Percentiles rank a stretch among this genome's conserved stretches.
Evolutionary conservation across 169 alveolate genomes (phyloP).

Genomic region (Babesia microti): DNA sequence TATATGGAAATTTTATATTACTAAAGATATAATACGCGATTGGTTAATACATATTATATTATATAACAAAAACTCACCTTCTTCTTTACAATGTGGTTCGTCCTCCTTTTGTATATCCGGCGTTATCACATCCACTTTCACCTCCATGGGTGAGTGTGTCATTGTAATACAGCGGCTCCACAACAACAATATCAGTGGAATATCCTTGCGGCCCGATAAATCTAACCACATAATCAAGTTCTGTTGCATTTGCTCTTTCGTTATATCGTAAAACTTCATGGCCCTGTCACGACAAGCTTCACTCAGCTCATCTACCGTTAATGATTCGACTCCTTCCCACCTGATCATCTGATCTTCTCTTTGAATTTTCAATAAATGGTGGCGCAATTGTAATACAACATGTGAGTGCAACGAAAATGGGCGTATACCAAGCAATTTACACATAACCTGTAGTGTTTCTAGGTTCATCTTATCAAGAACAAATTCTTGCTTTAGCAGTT

Average conservation of each 20-base stretch:
- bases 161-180: constrained; percentile 75
- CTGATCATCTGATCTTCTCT: constrained; percentile 69
- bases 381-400: constrained; percentile 69
- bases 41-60: background rate
- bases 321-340: constrained; percentile 78
- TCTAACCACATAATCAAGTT: constrained; percentile 68
- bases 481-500: constrained; percentile 68
- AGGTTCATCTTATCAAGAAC: constrained; percentile 69
- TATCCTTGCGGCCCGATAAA: constrained; percentile 66
- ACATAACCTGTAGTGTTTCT: constrained; percentile 74
- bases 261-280: constrained; percentile 64
- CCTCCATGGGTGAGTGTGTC: constrained; percentile 69
- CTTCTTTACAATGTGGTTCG: background rate
- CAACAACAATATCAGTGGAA: constrained; percentile 64
- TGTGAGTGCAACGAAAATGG: constrained; percentile 72
- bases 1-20: too few species aligned
- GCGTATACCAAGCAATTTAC: constrained; percentile 66
- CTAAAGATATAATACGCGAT: too few species aligned
- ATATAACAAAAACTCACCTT: background rate
- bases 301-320: constrained; percentile 59
- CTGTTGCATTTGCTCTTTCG: constrained; percentile 64
- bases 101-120: background rate
- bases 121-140: constrained; percentile 29
- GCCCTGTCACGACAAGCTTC: constrained; percentile 73
- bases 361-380: constrained; percentile 63